Percentiles rank a stretch among this genome's conserved stretches.
Conservation (phyloP, 2,329 filamentous ascomycete genomes). For the Fusarium sp. region DNA sequence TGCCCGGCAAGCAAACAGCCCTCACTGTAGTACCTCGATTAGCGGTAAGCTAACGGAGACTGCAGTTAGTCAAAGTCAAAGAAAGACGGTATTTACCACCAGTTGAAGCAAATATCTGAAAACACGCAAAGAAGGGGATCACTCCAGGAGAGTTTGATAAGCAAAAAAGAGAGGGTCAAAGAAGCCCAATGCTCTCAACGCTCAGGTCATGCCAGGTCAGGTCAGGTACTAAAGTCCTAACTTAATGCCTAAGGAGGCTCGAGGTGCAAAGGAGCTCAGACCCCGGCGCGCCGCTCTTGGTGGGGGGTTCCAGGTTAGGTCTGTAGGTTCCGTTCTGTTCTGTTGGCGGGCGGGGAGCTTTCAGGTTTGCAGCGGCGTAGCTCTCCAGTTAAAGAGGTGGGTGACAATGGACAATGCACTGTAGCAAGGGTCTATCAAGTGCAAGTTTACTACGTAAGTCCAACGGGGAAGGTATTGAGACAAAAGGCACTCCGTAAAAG, state of each 20-base stretch:
- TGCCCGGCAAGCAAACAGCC: background rate
- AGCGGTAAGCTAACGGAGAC: constrained; percentile 39
- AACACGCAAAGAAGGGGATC: background rate
- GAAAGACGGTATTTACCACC: background rate
- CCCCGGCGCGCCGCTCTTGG: constrained; percentile 27
- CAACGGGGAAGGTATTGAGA: background rate
- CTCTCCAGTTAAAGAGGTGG: constrained; percentile 30
- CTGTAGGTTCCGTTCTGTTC: background rate
- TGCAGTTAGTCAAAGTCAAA: constrained; percentile 13
- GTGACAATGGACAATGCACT: constrained; percentile 32
- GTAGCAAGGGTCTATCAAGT: constrained; percentile 28
- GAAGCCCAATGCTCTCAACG: constrained; percentile 32
- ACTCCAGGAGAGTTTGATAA: constrained; percentile 4
- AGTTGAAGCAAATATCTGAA: background rate
- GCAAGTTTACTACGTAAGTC: background rate
- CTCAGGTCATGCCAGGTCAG: constrained; percentile 4
- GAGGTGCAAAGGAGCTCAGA: constrained; percentile 33
- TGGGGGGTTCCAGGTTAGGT: constrained; percentile 21
- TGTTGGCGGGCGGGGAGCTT: constrained; percentile 28
- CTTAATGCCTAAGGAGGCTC: no score
- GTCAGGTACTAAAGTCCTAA: constrained; percentile 4
- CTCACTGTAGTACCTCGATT: constrained; percentile 7
- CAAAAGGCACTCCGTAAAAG: background rate
- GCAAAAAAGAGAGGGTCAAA: constrained; percentile 24
- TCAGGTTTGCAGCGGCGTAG: constrained; percentile 21